Base-by-base conservation (phyloP, 2,329 filamentous ascomycete species). In the Diaporthe citrichinensis region DNA sequence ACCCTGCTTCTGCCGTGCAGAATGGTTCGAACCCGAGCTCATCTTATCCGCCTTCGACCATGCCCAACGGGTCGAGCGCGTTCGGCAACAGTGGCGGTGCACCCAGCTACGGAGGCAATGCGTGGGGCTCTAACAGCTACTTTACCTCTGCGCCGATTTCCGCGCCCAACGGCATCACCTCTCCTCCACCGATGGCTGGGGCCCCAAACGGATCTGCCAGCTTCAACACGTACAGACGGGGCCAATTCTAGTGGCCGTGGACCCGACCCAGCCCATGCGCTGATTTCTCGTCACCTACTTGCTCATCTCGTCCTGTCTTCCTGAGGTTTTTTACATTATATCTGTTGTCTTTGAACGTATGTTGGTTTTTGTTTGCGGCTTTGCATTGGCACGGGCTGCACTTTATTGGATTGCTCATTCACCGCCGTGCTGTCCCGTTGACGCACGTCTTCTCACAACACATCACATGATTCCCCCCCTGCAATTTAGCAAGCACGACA, bases 401-500 rank as follows among this genome's bases (percentile, higher is more conserved):
- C 65, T 31, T 44, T 51, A 23, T 55, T 73, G 62, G 74, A 46
- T 69, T 65, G 74, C 62, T 57, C 71, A 28, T 53, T 41, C 68
- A 68, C 57, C 15, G 55, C 31, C 36, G 55, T 62, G 62, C 62
- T 41, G 71, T 72, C 41, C 46, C 59, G 15, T 49, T 53, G 36
- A 73, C 58, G 34, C 71, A 65, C 71, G 28, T 73, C 58, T 73
- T 44, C 46, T 71, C 46, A 23, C 44, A 7, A 58, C 46, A 65
- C 57, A 68, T 39, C 31, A 76, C 74, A 57, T 69, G 74, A 76
- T 76, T 76, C 62, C 74, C 74, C 44, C 71, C 58, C 44, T 69
- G 55, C 65, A 36, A 68, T 69, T 65, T 36, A 53, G 53, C 59
- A 61, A 69, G 57, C 62, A 72, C 69, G 62, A 71, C 71, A 77